Evolutionary conservation across 2,329 filamentous ascomycete species (phyloP), one percentile per base, ranked within the genome.

Genomic region (Fusarium metavorans): DNA sequence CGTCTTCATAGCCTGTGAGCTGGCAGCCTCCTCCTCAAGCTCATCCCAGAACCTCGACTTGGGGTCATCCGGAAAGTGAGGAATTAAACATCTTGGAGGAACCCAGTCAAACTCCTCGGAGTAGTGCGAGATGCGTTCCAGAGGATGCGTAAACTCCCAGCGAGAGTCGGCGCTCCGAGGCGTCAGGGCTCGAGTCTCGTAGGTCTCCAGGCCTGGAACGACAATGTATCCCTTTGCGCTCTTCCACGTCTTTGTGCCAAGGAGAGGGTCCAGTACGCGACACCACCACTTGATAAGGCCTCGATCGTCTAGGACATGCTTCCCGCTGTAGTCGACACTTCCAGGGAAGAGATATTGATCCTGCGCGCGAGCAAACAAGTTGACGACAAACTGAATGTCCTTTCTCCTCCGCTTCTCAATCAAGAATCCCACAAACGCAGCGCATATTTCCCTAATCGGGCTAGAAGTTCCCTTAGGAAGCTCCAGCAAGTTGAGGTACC

Each of bases 271-370:
- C 14, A 98, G 84, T 13, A 96, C 94, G 18, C 91, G 92, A 80
- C 95, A 98, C 97, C 97, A 99, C 97, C 97, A 99, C 78, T 92
- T 94, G 23, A 99, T 94, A 61, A 99, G 86, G 0, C 94, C 94
- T 35, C 95, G 89, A 78, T 99, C 97, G 78, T 98, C 95, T 10
- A 98, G 86, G 0, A 99, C 93, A 84, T 99, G 97, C 81, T 99
- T 99, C 3, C 90, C 90, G 20, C 84, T 83, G 81, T 98, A 96
- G 70, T 97, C 92, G 43, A 95, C 91, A 79, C 96, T 98, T 0
- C 95, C 95, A 0, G 97, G 95, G 80, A 98, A 99, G 16, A 99
- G 89, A 77, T 99, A 99, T 80, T 98, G 97, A 61, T 93, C 92
- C 81, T 98, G 97, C 0, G 97, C 92, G 69, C 97, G 90, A 0